Evolutionary conservation across 495 filamentous ascomycete species (phyloP).

Genomic region (Penicillium antarcticum): DNA sequence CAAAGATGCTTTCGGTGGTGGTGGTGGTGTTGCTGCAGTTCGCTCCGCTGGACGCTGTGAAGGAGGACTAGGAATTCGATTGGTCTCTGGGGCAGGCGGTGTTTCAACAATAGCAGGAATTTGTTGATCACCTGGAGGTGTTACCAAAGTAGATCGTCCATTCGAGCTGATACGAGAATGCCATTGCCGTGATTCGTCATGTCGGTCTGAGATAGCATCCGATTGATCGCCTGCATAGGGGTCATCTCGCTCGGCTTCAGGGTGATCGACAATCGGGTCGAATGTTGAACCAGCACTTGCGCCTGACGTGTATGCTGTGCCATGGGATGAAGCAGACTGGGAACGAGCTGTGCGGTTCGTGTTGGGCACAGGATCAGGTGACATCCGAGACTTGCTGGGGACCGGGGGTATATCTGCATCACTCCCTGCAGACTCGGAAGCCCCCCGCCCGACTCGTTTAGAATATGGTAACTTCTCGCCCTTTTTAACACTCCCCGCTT

Average conservation of each 20-base stretch:
- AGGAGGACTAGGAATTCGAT: conserved; percentile 22
- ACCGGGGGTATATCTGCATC: conserved; percentile 47
- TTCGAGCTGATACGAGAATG: conserved; percentile 45
- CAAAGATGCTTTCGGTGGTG: conserved; percentile 22
- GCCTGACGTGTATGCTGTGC: conserved; percentile 16
- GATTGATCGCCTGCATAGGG: not conserved
- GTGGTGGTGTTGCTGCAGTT: conserved; percentile 31
- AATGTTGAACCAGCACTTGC: conserved; percentile 19
- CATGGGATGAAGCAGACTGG: conserved; percentile 25
- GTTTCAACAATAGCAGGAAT: conserved; percentile 71
- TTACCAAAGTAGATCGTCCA: conserved; percentile 42
- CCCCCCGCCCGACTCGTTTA: conserved; percentile 59
- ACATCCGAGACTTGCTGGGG: conserved; percentile 55
- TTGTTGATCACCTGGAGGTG: conserved; percentile 36
- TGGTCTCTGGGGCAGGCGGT: conserved; percentile 41
- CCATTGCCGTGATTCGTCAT: conserved; percentile 30
- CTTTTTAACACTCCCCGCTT: conserved; percentile 72
- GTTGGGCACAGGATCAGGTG: conserved; percentile 69
- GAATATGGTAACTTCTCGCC: conserved; percentile 74
- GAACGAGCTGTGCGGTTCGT: conserved; percentile 23
- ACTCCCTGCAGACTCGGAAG: conserved; percentile 51
- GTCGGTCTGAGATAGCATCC: conserved; percentile 6
- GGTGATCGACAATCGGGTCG: conserved; percentile 27
- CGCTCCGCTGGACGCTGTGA: conserved; percentile 51
- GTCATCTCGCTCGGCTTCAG: conserved; percentile 22